Evolutionary conservation across 352 stramenopile genomes (phyloP), one percentile per base, ranked within the genome.

Genomic region (Peronosclerospora sorghi): DNA sequence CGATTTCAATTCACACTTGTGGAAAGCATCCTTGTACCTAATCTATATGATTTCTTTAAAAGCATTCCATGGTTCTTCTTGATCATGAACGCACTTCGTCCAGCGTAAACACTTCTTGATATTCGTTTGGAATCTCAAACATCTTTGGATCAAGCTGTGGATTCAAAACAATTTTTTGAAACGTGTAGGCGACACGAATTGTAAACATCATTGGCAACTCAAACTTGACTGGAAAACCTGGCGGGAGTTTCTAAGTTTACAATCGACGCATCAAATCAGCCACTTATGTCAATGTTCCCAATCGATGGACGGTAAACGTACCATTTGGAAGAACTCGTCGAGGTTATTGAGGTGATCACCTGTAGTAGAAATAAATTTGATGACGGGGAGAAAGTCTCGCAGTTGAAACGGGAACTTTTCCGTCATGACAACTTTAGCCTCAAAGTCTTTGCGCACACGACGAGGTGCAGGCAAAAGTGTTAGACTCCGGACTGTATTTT

Each of bases 121-220:
- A 87, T 21, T 53, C 61, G 2, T 41, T 45, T 7, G 72, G 72
- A 35, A 87, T 65, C 19, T 74, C 54, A 45, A 87, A 87, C 12
- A 83, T 58, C 2, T 52, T 37, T 0, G 60, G 36, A 39, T 80
- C 63, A 15, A 87, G 60, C 15, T 73, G 49, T 9, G 64, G 43
- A 12, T 75, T 54, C 20, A 87, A 42, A 19, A 61, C 62, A 20
- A 82, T 73, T 19, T 73, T 84, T 41, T 84, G 70, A 50, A 90
- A 90, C 35, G 74, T 87, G 57, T 87, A 90, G 12, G 74, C 76
- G n/a, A 73, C 68, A 27, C 71, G 73, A 8, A 90, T 64, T 1
- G 74, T 90, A 41, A 87, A 83, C 60, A 86, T 76, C 69, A 87
- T 86, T 6, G 77, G 77, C 32, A 90, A 41, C 34, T 90, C 74